A percentile compares a stretch with the other conserved stretches of the same genome.
phyloP scores from a whole-genome alignment of 768 basidiomycete genomes.

The Tulasnella sp. region DNA sequence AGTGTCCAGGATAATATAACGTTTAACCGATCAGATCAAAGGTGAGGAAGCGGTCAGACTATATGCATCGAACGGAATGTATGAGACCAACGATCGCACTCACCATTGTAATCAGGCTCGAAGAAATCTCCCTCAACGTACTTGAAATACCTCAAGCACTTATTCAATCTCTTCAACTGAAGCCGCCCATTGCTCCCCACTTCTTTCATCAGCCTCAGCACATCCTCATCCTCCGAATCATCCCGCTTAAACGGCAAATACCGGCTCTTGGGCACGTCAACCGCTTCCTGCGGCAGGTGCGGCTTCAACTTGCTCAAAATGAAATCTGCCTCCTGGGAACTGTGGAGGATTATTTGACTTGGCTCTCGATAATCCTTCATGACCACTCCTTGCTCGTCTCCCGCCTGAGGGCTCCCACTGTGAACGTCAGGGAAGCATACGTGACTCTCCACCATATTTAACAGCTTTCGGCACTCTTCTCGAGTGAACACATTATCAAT shows the following conservation, averaged over 20 bases:
- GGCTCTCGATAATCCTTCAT: constrained; percentile 30
- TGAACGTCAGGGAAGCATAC: constrained; percentile 29
- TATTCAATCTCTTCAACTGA: constrained; percentile 24
- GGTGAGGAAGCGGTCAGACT: too few relatives aligned
- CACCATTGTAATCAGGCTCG: constrained; percentile 28
- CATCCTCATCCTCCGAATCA: too few relatives aligned
- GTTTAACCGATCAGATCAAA: too few relatives aligned
- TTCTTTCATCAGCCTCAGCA: background rate
- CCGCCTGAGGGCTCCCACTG: background rate
- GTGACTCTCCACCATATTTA: too few relatives aligned
- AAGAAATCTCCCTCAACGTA: constrained; percentile 35
- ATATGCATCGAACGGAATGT: background rate
- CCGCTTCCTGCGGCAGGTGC: constrained; percentile 10
- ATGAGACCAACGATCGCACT: background rate
- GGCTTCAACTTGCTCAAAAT: constrained; percentile 33
- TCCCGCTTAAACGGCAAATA: background rate
- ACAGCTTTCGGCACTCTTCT: constrained; percentile 31
- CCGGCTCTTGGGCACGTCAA: background rate
- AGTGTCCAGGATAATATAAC: background rate
- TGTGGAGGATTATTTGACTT: constrained; percentile 30
- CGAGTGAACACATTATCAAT: constrained; percentile 33
- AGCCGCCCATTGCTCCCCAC: background rate
- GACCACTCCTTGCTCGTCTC: background rate
- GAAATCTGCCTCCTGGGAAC: constrained; percentile 32
- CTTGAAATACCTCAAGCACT: constrained; percentile 32